phyloP scores from a whole-genome alignment of 306 rosid genomes.

The Cucumis cinereus region DNA sequence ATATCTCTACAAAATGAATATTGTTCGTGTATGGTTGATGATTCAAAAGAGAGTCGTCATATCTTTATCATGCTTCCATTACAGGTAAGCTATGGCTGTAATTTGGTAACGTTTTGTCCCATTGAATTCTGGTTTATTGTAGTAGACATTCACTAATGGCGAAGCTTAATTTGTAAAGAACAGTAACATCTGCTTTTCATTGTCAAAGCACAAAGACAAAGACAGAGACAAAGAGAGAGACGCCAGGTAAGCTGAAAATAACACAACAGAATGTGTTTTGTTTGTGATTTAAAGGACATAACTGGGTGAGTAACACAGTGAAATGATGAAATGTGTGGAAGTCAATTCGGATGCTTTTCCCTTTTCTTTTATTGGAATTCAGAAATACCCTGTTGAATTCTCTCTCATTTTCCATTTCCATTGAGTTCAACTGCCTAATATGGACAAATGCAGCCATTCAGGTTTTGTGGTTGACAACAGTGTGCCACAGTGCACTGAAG shows the following conservation, averaged over 20 bases:
- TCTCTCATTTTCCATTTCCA: not conserved
- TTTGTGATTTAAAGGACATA: not conserved
- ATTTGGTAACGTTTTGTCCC: not conserved
- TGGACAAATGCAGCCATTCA: not conserved
- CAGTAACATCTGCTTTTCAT: not conserved
- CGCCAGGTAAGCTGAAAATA: slow-evolving; percentile 7
- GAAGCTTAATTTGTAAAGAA: not conserved
- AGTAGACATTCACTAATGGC: not conserved
- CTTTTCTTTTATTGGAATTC: not conserved
- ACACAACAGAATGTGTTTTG: not conserved
- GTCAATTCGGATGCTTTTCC: not conserved
- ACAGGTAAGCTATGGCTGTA: not conserved
- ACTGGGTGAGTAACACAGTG: not conserved
- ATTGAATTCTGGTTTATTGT: not conserved
- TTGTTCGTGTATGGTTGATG: not conserved
- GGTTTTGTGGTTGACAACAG: not conserved
- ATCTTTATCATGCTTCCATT: not conserved
- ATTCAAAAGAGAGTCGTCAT: not conserved
- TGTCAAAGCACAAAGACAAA: not conserved
- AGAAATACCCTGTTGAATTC: not conserved
- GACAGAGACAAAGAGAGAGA: not conserved
- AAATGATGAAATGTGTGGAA: not conserved
- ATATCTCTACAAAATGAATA: not conserved
- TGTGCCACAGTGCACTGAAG: not conserved
- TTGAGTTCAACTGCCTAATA: not conserved